Base-by-base conservation (phyloP, 495 filamentous ascomycete genomes). In the Trichoderma asperelloides region DNA sequence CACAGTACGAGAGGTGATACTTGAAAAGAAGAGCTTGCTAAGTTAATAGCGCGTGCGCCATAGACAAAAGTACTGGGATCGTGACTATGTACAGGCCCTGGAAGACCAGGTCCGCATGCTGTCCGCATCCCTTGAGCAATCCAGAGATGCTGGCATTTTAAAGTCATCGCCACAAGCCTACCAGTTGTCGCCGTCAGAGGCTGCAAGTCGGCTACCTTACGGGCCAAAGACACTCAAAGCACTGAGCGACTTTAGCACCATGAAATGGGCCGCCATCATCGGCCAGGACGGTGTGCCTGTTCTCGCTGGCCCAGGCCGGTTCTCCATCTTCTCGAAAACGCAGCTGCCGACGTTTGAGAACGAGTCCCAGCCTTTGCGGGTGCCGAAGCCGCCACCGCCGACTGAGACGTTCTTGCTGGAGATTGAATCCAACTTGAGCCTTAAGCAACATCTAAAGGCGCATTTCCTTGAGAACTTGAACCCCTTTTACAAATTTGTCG, bases 21-120 rank as follows among this genome's bases (percentile, higher is more conserved):
- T 3, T 30, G 8, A 13, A 3, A 0, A 30, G 11, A 13, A 60
- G 16, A 11, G 18, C n/a, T 55, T 55, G 21, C 49, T 27, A 21
- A 55, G 16, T 55, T 11, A 11, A 11, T n/a, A 23, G 27, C n/a
- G n/a, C n/a, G 55, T 15, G 9, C 8, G 11, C 25, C 40, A 37
- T 37, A 65, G 64, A 13, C 64, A 47, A 30, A 65, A 65, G 21
- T 65, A 65, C 41, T 65, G 64, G 64, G 64, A 65, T 21, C 33
- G 37, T 18, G 64, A 65, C 64, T 65, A 65, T 49, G 64, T 65
- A 1, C 41, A 47, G 40, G 30, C 64, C 30, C 64, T 65, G 13
- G 64, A 65, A n/a, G 64, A 65, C 23, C 64, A 65, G 40, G 41
- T 65, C 4, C 37, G 41, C 41, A 23, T 65, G 41, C 64, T 65